Percentiles rank a stretch among this genome's conserved stretches.
Evolutionary conservation across 2,329 filamentous ascomycete genomes (phyloP).

Genomic region (Penicillium capsulatum): DNA sequence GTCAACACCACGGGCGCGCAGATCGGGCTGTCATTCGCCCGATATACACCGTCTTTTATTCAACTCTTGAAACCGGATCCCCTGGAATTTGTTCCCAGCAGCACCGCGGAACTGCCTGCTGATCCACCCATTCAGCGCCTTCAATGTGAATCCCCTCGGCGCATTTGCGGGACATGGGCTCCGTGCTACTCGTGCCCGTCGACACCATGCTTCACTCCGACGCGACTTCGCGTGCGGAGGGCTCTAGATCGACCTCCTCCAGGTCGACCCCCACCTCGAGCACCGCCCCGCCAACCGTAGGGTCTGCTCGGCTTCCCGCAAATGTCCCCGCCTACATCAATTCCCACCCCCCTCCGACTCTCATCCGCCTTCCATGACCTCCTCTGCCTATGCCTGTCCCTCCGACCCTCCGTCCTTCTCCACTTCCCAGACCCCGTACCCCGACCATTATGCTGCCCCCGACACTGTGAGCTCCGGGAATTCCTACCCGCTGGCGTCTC

Average conservation of each 20-base stretch:
- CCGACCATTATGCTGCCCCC: conserved; percentile 22
- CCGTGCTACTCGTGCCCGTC: conserved; percentile 48
- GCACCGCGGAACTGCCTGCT: background rate
- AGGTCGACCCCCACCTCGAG: conserved; percentile 36
- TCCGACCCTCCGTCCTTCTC: conserved; percentile 14
- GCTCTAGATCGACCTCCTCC: conserved; percentile 33
- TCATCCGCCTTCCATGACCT: conserved; percentile 48
- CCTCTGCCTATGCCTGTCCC: conserved; percentile 32
- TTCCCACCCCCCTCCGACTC: conserved; percentile 27
- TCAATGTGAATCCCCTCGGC: conserved; percentile 2
- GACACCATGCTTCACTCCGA: no score
- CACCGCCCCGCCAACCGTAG: conserved; percentile 35
- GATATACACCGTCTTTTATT: conserved; percentile 20
- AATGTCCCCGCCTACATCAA: conserved; percentile 37
- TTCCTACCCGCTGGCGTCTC: conserved; percentile 34
- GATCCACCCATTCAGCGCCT: background rate
- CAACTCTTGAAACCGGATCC: no score
- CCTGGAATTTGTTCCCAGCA: background rate
- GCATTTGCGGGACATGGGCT: conserved; percentile 49
- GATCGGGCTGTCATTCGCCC: conserved; percentile 25
- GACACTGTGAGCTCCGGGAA: conserved; percentile 25
- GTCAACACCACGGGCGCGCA: conserved; percentile 20
- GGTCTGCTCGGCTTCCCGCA: conserved; percentile 31
- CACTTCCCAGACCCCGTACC: conserved; percentile 19
- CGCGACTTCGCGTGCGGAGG: conserved; percentile 10